A percentile compares a stretch with the other conserved stretches of the same genome.
Conservation (phyloP, 106 monocot species). For the Dioscorea alata region DNA sequence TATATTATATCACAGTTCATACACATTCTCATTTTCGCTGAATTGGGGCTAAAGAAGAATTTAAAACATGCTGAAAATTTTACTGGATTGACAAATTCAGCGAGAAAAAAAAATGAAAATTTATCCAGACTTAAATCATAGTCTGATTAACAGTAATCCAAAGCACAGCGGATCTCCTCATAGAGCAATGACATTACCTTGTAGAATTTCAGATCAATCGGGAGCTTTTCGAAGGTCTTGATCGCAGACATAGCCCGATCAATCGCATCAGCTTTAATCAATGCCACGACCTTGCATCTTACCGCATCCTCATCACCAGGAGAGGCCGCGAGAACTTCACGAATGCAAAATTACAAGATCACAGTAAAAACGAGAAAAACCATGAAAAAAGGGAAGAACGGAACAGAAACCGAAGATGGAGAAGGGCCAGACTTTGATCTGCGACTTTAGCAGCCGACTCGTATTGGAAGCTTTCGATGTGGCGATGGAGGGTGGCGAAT, state of each 20-base stretch:
- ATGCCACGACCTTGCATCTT: constrained; percentile 41
- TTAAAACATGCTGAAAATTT: background rate
- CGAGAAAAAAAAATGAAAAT: background rate
- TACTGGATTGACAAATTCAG: background rate
- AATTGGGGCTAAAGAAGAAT: background rate
- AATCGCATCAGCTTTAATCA: constrained; percentile 34
- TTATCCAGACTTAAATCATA: background rate
- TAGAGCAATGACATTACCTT: constrained; percentile 14
- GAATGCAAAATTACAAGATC: background rate
- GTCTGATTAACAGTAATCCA: background rate
- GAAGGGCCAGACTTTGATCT: constrained; percentile 25
- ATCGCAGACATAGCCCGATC: constrained; percentile 28
- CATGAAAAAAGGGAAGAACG: background rate
- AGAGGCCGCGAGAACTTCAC: constrained; percentile 16
- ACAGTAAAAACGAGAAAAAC: background rate
- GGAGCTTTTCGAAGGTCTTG: background rate
- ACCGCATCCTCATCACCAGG: constrained; percentile 40
- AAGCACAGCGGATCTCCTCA: background rate
- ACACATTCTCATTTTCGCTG: background rate
- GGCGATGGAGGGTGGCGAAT: constrained; percentile 38
- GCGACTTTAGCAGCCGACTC: constrained; percentile 38
- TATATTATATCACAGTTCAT: background rate
- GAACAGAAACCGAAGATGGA: background rate
- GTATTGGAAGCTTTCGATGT: constrained; percentile 18
- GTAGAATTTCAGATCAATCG: constrained; percentile 20